Evolutionary conservation across 1,284 basidiomycete species (phyloP), one percentile per base, ranked within the genome.

Genomic region (Naganishia liquefaciens): DNA sequence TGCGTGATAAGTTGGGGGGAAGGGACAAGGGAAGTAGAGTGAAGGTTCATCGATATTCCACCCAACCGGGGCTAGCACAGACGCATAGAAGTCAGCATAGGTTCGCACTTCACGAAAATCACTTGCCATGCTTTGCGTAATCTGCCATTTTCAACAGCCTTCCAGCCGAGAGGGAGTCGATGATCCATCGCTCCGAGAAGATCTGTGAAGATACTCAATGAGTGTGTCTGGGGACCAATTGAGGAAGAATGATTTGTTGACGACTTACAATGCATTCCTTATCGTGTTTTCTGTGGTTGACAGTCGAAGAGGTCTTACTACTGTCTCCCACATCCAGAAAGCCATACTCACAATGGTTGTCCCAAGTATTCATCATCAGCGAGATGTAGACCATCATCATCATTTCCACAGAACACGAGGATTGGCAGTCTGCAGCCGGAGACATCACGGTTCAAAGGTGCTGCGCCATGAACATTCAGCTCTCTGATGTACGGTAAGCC

Each of bases 121-220:
- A 21, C 46, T 40, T 6, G 49, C 57, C 57, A 25, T 60, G 57
- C 37, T 60, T 60, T 11, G 57, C 57, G 15, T 60, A 60, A 28
- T 60, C 57, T 19, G 46, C 57, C 46, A 60, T 37, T n/a, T 37
- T 39, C 33, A 37, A 19, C 25, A 60, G 30, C 10, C 57, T 33
- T 19, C 33, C 46, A 19, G n/a, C 21, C 6, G 28, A 19, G 21
- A 49, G 5, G n/a, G 46, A 50, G 19, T 60, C 44, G 7, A 39
- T 13, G 13, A 60, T 39, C 57, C 57, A 60, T 9, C 15, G 23
- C 13, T 60, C 57, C 5, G 57, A 60, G 21, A 60, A 50, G 30
- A 60, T 40, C 57, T 60, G 39, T n/a, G 21, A 37, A 10, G 13
- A 30, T 2, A n/a, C 6, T 23, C 27, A 21, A 9, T 3, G 37